Evolutionary conservation across 495 filamentous ascomycete species (phyloP), one percentile per base, ranked within the genome.

Genomic region (Trypethelium eluteriae): DNA sequence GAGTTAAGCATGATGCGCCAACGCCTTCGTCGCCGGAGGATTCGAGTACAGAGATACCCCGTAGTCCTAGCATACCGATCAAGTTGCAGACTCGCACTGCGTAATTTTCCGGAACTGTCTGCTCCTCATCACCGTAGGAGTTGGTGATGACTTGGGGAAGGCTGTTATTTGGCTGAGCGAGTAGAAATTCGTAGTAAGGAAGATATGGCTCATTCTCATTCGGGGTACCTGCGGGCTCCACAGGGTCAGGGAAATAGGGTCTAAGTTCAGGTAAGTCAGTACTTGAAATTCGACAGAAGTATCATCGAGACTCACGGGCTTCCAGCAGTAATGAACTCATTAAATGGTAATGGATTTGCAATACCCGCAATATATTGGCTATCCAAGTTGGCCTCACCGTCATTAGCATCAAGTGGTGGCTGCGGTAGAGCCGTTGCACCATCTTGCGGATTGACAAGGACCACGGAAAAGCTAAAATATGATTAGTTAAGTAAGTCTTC

Each of bases 251-350:
- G 10, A 86, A 78, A 39, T 89, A 83, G 2, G 79, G 79, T 12
- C 84, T 85, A 46, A 80, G 81, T 44, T 18, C 11, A 5, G 18
- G n/a, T 14, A 16, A 18, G n/a, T 2, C 16, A 53, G 18, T 53
- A 5, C n/a, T 18, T 9, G n/a, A 53, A 18, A 25, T 25, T 18
- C n/a, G 5, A 53, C 5, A 11, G 49, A 18, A 18, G 49, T 5
- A 2, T 0, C 11, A 14, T 44, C 41, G 6, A 11, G 18, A 25
- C 49, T 2, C 18, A 53, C 53, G 61, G 38, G 44, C 39, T 38
- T 38, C 88, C 88, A 38, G 84, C 87, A 25, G 87, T 89, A 73
- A 79, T 88, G 77, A 83, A 91, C 64, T 88, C 86, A 1, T 79
- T 82, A 16, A 87, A 80, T 4, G 68, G 72, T 16, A 68, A 72